Evolutionary conservation across 2,329 filamentous ascomycete genomes (phyloP).

Genomic region (Macrophomina phaseolina): DNA sequence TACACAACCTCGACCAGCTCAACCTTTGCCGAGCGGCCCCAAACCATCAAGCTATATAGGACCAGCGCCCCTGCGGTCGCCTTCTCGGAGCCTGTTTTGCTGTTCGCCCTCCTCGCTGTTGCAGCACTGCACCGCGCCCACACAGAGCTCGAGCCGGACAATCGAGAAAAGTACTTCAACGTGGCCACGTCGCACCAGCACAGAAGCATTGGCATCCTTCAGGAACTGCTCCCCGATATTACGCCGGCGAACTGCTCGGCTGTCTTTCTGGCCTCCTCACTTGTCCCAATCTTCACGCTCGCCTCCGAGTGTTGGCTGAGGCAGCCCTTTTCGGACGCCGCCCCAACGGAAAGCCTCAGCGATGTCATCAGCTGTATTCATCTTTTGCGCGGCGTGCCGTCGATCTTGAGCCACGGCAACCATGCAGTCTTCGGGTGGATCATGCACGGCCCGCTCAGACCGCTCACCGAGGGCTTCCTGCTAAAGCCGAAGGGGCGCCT

Average conservation of each 20-base stretch:
- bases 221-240: background rate
- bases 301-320: background rate
- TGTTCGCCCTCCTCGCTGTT: background rate
- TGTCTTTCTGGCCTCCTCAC: background rate
- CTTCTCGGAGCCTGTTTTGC: background rate
- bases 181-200: background rate
- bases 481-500: background rate
- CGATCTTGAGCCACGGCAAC: background rate
- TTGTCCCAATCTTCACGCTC: background rate
- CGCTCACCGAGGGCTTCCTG: background rate
- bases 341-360: background rate
- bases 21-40: background rate
- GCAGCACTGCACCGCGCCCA: background rate
- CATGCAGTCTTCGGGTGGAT: background rate
- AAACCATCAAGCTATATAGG: background rate
- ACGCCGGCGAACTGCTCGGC: background rate
- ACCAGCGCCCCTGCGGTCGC: background rate
- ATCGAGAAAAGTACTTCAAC: background rate
- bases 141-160: background rate
- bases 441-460: background rate
- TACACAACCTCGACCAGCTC: slow-evolving; percentile 1
- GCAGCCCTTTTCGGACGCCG: background rate
- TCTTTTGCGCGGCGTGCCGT: background rate
- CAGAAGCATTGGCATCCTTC: background rate
- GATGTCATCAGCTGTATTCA: background rate